Evolutionary conservation across 306 rosid species (phyloP).

Genomic region (Comarum palustre): DNA sequence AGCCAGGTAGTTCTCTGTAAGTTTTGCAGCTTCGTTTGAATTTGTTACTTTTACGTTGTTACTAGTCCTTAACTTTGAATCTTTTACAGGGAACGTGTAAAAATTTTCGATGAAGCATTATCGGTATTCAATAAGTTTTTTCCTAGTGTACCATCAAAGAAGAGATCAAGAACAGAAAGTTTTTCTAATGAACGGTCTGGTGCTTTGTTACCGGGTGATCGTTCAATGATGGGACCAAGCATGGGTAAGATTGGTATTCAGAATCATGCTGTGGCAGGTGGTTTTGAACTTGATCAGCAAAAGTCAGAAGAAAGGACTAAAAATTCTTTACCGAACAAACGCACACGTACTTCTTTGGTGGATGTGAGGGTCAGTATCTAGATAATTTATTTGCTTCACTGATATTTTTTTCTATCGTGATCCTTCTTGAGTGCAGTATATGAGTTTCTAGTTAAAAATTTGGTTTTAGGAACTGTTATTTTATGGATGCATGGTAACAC

Average conservation of each 20-base stretch:
- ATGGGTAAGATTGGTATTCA: conserved; percentile 75
- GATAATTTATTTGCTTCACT: neutral
- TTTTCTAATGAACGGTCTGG: conserved; percentile 64
- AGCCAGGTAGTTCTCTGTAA: conserved; percentile 76
- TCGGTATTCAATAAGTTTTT: conserved; percentile 72
- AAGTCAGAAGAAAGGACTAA: conserved; percentile 77
- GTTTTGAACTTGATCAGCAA: conserved; percentile 85
- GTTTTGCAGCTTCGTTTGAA: conserved; percentile 32
- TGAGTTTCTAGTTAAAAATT: neutral
- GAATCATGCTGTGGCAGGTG: conserved; percentile 59
- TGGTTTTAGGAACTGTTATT: neutral
- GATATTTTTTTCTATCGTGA: neutral
- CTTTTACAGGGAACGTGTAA: conserved; percentile 71
- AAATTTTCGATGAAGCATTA: conserved; percentile 72
- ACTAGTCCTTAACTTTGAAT: conserved; percentile 34
- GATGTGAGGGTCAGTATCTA: conserved; percentile 67
- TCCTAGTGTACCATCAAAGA: conserved; percentile 75
- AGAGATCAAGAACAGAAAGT: conserved; percentile 88
- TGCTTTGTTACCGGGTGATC: conserved; percentile 58
- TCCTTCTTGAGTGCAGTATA: conserved; percentile 1
- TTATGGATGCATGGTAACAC: neutral
- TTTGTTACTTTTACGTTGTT: conserved; percentile 22
- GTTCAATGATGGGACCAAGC: conserved; percentile 62
- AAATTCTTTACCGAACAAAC: conserved; percentile 74
- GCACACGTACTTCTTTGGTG: conserved; percentile 87